Base-by-base conservation (phyloP, 1,284 basidiomycete genomes). In the Irpex rosettiformis region DNA sequence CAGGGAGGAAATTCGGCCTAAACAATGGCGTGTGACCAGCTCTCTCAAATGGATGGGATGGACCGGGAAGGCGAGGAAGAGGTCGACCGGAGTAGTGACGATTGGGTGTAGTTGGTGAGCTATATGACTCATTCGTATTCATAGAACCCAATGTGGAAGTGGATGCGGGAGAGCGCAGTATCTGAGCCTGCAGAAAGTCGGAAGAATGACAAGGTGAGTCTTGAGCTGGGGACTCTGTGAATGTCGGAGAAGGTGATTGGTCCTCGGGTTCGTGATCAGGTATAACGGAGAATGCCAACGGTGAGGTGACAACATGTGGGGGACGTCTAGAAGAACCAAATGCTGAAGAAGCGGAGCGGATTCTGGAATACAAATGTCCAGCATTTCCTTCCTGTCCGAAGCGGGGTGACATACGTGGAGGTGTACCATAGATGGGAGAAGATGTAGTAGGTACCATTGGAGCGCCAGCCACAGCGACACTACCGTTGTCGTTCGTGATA, bases 31-130 rank as follows among this genome's bases (percentile, higher is more conserved):
- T 51, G 25, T 51, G 48, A 7, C 48, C 48, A 7, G 62, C 57
- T 21, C 62, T 58, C 24, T 64, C 57, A 47, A 65, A 57, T 37
- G 63, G 55, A 21, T 59, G 63, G 3, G 56, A 58, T 52, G 64
- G 66, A 0, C 56, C n/a, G 7, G 55, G 73, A 2, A 67, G 64
- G 10, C 61, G 69, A 5, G 73, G 73, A 1, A 75, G 68, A 6
- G 73, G 73, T 3, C 73, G 61, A 2, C 73, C 73, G 11, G 62
- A 69, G 43, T 74, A 74, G 57, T 75, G 71, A 51, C 66, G 58
- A 16, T 21, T 28, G 0, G 48, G 58, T 27, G 61, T 54, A 16
- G 64, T 65, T 11, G 69, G 62, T 2, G 66, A 69, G 3, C 67
- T 67, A 3, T 70, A 67, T 11, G 71, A 45, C 61, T 64, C 13